Base-by-base conservation (phyloP, 768 basidiomycete species). In the Pulveroboletus sp. region DNA sequence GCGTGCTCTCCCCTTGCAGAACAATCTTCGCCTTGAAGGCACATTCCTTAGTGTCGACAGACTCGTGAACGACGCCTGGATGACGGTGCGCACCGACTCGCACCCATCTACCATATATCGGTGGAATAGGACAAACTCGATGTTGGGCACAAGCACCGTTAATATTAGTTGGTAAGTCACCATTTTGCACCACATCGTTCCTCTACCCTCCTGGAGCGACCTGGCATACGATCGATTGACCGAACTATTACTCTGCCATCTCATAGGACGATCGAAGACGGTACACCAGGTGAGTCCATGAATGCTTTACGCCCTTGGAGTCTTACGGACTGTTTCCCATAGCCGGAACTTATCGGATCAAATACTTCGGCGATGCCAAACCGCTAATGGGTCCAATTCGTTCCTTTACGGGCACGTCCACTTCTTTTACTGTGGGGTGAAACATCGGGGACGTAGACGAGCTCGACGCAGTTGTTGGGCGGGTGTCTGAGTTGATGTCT, bases 291-390 rank as follows among this genome's bases (percentile, higher is more conserved):
- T 60, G 39, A 38, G 61, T 43, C 1, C n/a, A 42, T 14, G 24
- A 3, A 4, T 24, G 8, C 37, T 7, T 39, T 10, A 6, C 13
- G 21, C 38, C 8, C 8, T 28, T 8, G 4, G 10, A n/a, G 39
- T 21, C 35, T 53, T 1, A 51, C 8, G 3, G 8, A 10, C 15
- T 7, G 5, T 10, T 31, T 47, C 27, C 8, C 27, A 21, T 59
- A 82, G 86, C 78, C 27, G 87, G 88, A 28, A 81, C 76, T 5
- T 90, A 89, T 68, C 83, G 83, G 26, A 66, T 90, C 27, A 69
- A 64, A 43, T 90, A 90, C 65, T 82, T 79, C 53, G 89, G 87
- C 8, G 86, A 91, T 64, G 79, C 80, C n/a, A 90, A 89, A 69
- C 73, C 81, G 1, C 63, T 84, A 39, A 69, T 81, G 43, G 86